Percentiles rank a stretch among this genome's conserved stretches.
phyloP scores from a whole-genome alignment of 768 basidiomycete genomes.

The Tylopilus vinaceipallidus region DNA sequence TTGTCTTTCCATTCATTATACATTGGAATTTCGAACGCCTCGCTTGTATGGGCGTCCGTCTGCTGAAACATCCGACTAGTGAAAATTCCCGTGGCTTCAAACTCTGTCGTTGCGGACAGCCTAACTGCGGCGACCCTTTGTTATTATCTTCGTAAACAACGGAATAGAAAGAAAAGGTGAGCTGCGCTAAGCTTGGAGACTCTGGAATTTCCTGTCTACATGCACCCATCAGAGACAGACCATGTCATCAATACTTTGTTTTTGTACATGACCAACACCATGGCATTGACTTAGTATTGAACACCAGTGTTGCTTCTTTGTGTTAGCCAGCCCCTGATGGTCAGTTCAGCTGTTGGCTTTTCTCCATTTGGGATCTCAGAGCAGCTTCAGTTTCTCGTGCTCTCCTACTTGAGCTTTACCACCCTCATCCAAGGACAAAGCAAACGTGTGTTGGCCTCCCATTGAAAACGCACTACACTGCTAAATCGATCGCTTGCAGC shows the following conservation, averaged over 20 bases:
- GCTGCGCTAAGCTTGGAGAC: not conserved
- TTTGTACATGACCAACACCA: slow-evolving; percentile 8
- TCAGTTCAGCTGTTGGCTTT: not conserved
- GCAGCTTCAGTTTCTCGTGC: slow-evolving; percentile 3
- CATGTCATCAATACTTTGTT: slow-evolving; percentile 14
- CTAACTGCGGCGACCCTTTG: slow-evolving; percentile 11
- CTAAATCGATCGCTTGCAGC: slow-evolving; percentile 1
- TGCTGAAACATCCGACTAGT: not conserved
- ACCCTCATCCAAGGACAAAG: slow-evolving; percentile 17
- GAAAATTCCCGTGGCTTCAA: slow-evolving; percentile 5
- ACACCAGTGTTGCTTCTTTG: not conserved
- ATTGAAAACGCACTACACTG: too few relatives aligned
- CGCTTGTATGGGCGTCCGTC: not conserved
- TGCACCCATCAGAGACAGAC: slow-evolving; percentile 6
- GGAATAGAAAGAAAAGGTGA: slow-evolving; percentile 9
- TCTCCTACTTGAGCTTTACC: slow-evolving; percentile 4
- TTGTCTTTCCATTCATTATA: slow-evolving; percentile 5
- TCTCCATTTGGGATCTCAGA: not conserved
- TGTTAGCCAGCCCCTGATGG: not conserved
- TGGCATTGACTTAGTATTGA: slow-evolving; percentile 6
- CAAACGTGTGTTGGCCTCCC: slow-evolving; percentile 4
- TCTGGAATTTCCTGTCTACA: not conserved
- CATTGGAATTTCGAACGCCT: slow-evolving; percentile 7
- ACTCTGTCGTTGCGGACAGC: slow-evolving; percentile 4
- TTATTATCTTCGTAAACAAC: slow-evolving; percentile 9